phyloP scores from a whole-genome alignment of 179 eudicot species.

The Silene coronaria region DNA sequence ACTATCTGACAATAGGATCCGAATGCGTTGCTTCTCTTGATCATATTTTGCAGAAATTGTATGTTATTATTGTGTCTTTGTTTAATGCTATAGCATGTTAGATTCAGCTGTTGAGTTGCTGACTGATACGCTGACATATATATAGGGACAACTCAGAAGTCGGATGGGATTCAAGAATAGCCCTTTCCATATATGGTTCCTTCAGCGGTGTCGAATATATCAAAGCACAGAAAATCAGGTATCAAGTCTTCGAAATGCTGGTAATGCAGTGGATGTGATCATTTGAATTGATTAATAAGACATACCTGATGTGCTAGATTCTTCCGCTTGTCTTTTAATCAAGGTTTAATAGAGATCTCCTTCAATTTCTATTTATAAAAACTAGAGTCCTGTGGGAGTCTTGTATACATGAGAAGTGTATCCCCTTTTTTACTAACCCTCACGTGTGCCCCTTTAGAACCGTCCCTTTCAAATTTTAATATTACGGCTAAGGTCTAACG shows the following conservation, averaged over 20 bases:
- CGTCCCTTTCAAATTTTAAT: too few relatives aligned
- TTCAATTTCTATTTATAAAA: too few relatives aligned
- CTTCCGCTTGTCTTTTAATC: too few relatives aligned
- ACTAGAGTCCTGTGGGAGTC: too few relatives aligned
- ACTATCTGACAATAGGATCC: slow-evolving; percentile 78
- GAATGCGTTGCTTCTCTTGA: slow-evolving; percentile 78
- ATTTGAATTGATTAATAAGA: too few relatives aligned
- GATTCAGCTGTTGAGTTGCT: slow-evolving; percentile 13
- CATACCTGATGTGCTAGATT: too few relatives aligned
- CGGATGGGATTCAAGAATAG: slow-evolving; percentile 87
- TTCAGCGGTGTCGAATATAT: slow-evolving; percentile 67
- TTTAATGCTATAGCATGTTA: not conserved
- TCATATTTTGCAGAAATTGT: slow-evolving; percentile 51
- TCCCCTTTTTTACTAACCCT: too few relatives aligned
- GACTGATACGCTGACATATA: slow-evolving; percentile 14
- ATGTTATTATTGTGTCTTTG: slow-evolving; percentile 22
- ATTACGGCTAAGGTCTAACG: too few relatives aligned
- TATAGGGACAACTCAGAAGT: slow-evolving; percentile 44
- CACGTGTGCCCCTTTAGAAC: too few relatives aligned
- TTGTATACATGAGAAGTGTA: too few relatives aligned
- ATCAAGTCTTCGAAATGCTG: not conserved
- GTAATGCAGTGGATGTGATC: too few relatives aligned
- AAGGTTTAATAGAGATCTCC: too few relatives aligned
- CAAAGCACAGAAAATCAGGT: slow-evolving; percentile 88
- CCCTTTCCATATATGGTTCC: slow-evolving; percentile 63